A percentile compares a stretch with the other conserved stretches of the same genome.
These are phyloP conservation scores for Geranium brycei DNA, from an alignment of 345 rosid species.

Conservation along the genomic window DNA sequence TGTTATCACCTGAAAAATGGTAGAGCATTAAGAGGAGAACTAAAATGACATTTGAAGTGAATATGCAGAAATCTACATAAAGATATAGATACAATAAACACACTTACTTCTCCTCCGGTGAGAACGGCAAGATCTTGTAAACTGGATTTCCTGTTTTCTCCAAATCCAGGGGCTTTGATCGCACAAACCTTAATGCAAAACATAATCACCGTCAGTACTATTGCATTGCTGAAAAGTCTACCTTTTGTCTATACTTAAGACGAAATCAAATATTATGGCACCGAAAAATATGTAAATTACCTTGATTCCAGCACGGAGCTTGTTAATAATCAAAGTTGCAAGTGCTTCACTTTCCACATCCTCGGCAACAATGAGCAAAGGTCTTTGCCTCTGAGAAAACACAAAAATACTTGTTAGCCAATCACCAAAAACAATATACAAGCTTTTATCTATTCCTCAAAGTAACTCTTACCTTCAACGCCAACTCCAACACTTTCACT, in stretches of 20 bases:
- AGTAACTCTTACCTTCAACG: slow-evolving; percentile 50
- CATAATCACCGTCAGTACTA: background rate
- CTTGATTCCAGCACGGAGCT: slow-evolving; percentile 97
- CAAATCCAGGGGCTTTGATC: slow-evolving; percentile 93
- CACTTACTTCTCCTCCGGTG: slow-evolving; percentile 81
- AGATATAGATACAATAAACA: background rate
- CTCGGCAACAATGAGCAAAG: slow-evolving; percentile 75
- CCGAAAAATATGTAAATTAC: slow-evolving; percentile 9
- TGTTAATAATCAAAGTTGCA: slow-evolving; percentile 72
- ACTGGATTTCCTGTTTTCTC: slow-evolving; percentile 80
- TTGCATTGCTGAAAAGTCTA: background rate
- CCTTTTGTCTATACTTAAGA: too few relatives aligned
- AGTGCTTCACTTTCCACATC: slow-evolving; percentile 92
- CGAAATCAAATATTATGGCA: too few relatives aligned
- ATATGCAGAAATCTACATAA: background rate
- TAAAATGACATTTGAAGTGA: too few relatives aligned
- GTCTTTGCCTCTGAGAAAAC: slow-evolving; percentile 60
- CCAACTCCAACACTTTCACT: slow-evolving; percentile 81
- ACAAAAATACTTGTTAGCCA: background rate
- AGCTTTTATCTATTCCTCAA: background rate
- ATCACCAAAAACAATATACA: background rate
- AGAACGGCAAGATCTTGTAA: slow-evolving; percentile 81
- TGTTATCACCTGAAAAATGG: slow-evolving; percentile 44
- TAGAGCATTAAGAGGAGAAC: background rate
- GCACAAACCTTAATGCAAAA: slow-evolving; percentile 56